Conservation (phyloP, 176 grass and related monocot species). For the Otatea glauca region DNA sequence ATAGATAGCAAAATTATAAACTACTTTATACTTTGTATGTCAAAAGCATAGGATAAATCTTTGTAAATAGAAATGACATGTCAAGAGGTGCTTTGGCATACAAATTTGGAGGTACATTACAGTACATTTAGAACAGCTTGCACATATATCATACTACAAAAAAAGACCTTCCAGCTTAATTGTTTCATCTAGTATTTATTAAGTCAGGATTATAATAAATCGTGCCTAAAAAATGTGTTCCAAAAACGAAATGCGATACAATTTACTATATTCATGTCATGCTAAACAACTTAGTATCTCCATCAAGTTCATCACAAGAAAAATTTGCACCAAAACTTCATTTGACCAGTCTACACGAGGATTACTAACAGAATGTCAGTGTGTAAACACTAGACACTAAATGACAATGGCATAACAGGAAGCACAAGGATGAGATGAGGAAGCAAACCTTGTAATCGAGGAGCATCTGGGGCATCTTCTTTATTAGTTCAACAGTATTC, state of each 20-base stretch:
- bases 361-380: too few relatives aligned
- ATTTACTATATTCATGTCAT: background rate
- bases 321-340: background rate
- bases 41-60: background rate
- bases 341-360: background rate
- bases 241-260: background rate
- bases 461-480: too few relatives aligned
- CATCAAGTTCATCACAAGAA: slow-evolving; percentile 1
- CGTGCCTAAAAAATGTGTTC: background rate
- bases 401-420: too few relatives aligned
- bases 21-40: background rate
- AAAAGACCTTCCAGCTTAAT: background rate
- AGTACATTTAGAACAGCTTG: slow-evolving; percentile 3
- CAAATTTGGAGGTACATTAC: background rate
- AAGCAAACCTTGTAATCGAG: too few relatives aligned
- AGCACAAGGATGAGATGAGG: too few relatives aligned
- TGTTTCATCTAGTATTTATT: background rate
- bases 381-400: too few relatives aligned
- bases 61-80: background rate
- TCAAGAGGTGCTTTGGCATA: background rate
- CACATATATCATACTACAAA: background rate
- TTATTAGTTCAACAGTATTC: too few relatives aligned
- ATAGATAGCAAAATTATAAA: background rate
- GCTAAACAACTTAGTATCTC: background rate
- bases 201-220: slow-evolving; percentile 1